Base-by-base conservation (phyloP, 768 basidiomycete species). In the Psilocybe subaeruginosa region DNA sequence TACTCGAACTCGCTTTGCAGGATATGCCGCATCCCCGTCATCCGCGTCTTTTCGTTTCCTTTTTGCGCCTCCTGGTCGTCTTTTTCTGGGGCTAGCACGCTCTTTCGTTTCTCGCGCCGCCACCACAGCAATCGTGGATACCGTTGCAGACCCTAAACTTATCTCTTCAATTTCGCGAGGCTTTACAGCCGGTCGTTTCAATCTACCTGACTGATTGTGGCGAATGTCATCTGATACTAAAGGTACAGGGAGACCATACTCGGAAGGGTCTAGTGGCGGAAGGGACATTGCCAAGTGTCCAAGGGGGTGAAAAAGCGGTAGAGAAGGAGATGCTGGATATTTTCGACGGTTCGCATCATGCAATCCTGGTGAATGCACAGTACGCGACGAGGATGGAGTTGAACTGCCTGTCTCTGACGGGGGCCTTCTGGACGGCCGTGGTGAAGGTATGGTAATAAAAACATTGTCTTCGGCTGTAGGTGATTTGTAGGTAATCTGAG, bases 281-380 rank as follows among this genome's bases (percentile, higher is more conserved):
- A 89, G 80, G 6, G 89, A 89, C 68, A 84, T 78, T 41, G 89
- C 88, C 41, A 90, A 77, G 8, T 73, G 70, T 2, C 88, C 88
- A 33, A 85, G 74, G 29, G 89, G 89, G 68, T 90, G 89, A 68
- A 90, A 90, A 48, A 91, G 73, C 19, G 89, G 87, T 41, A 90
- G 77, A 29, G 81, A 76, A 4, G 80, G 76, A 7, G 65, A 60
- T 33, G 56, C 49, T 19, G 64, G 58, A 33, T 61, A 60, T 49
- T n/a, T 47, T 49, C 49, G 59, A 14, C 46, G 60, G 23, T 8
- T 37, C 5, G 51, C 19, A 46, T 57, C 52, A 11, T 54, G 62
- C 16, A n/a, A 41, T 5, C 50, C 55, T 56, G 41, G 59, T 29
- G 23, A 47, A 41, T 35, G 11, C 14, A 49, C 39, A 31, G 49